Base-by-base conservation (phyloP, 768 basidiomycete genomes). In the Gyrodon lividus region DNA sequence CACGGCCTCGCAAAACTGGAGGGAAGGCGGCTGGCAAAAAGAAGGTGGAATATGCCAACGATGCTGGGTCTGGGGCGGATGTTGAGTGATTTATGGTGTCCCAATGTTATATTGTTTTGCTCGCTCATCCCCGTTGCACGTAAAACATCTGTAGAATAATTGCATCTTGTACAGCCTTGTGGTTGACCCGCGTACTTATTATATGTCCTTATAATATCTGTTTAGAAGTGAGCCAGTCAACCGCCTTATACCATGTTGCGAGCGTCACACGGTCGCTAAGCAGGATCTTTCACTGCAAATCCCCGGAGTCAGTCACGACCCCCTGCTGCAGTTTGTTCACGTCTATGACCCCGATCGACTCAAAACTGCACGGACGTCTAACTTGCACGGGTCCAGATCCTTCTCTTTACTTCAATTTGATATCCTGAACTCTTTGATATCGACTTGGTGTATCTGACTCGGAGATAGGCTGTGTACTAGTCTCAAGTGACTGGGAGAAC, bases 1-100 rank as follows among this genome's bases (percentile, higher is more conserved):
- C 59, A 26, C 59, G 63, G 43, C 35, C 66, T 31, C 66, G 68
- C n/a, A 70, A 65, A 55, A 55, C 58, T 16, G 64, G 67, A 34
- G 72, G 73, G 26, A 72, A 63, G 41, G 52, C 57, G 4, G 56
- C 54, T 33, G 56, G 60, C 12, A 63, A 69, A 59, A 70, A 62
- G 46, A 77, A 68, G 58, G 46, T 53, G 14, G 67, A 61, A 43
- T 45, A 17, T 28, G 30, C 30, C 24, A 59, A 56, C 26, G 70
- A 71, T 7, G 47, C 52, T 37, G 66, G 59, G 22, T 59, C 58
- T 22, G 59, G 52, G 43, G 56, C 61, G 35, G 68, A 71, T 48
- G 48, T 42, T 64, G 69, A 63, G 47, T 61, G 59, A 67, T 47
- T 51, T 46, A 26, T 58, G 48, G 40, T 51, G 49, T 54, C 42